Base-by-base conservation (phyloP, 2,329 filamentous ascomycete species). In the Aspergillus hiratsukae region DNA sequence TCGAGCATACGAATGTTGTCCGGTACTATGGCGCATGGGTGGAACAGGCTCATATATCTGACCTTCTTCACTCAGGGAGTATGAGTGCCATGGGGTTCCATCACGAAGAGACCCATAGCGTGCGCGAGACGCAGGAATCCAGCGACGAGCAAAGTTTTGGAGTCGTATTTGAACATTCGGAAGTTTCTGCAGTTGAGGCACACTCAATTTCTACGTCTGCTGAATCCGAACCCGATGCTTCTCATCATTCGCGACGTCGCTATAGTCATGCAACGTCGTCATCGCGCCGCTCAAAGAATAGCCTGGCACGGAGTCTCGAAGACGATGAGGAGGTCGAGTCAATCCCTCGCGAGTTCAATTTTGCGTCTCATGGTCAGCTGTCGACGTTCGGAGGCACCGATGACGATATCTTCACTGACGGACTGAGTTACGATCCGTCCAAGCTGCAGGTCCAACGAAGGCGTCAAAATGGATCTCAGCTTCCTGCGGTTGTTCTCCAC, bases 11-110 rank as follows among this genome's bases (percentile, higher is more conserved):
- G 4, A 87, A 88, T 65, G 81, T 89, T 54, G 86, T 88, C 37
- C 79, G 85, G 25, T 89, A 89, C 63, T 84, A 83, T 65, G 80
- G 80, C 52, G 82, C 82, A 14, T 89, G 86, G 86, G 76, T 87
- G 14, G 86, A 88, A 63, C 72, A 75, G 52, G 68, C 63, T 37
- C 77, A 70, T 56, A 28, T 65, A 45, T 53, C 63, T 31, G 51
- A 52, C 11, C 51, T 60, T 11, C 45, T 60, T 9, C 54, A 56
- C 10, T 48, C 61, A 11, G 46, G 48, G 14, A 56, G 56, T 14
- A 48, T 48, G 10, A 25, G 53, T 28, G 45, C 52, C 11, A 50
- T 48, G n/a, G 53, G 52, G 25, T 51, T 43, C 46, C 59, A 49
- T 8, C 52, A 58, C 40, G 66, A 67, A 8, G 23, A 51, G 2